Evolutionary conservation across 2,329 filamentous ascomycete genomes (phyloP).

Genomic region (Fusarium transvaalense): DNA sequence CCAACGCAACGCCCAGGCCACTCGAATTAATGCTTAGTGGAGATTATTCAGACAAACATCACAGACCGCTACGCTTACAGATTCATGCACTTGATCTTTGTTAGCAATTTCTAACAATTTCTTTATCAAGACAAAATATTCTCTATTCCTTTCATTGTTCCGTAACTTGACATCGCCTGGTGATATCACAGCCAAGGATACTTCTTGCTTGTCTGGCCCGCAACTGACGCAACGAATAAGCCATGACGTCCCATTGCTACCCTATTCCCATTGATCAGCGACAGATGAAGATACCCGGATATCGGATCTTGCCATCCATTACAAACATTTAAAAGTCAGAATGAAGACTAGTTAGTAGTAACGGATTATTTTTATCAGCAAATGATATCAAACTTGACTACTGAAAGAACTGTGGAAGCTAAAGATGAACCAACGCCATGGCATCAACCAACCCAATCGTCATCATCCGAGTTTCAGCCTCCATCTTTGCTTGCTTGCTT

Average conservation of each 20-base stretch:
- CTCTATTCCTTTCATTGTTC: background rate
- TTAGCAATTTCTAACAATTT: no score
- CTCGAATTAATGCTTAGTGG: constrained; percentile 2
- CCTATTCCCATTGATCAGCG: constrained; percentile 24
- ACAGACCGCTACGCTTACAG: constrained; percentile 10
- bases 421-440: constrained; percentile 9
- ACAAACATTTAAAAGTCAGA: background rate
- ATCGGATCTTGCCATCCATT: constrained; percentile 10
- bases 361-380: constrained; percentile 1
- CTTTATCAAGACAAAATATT: background rate
- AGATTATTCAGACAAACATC: background rate
- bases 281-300: constrained; percentile 4
- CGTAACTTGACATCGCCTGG: background rate
- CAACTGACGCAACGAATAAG: constrained; percentile 24
- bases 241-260: constrained; percentile 37
- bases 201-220: background rate
- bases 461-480: background rate
- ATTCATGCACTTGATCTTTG: background rate
- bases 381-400: background rate
- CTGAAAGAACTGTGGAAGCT: background rate
- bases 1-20: constrained; percentile 21
- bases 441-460: constrained; percentile 6
- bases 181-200: constrained; percentile 5
- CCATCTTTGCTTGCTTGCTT: background rate
- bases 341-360: background rate